Evolutionary conservation across 176 grass and related monocot genomes (phyloP), one percentile per base, ranked within the genome.

Genomic region (Elymus sibiricus): DNA sequence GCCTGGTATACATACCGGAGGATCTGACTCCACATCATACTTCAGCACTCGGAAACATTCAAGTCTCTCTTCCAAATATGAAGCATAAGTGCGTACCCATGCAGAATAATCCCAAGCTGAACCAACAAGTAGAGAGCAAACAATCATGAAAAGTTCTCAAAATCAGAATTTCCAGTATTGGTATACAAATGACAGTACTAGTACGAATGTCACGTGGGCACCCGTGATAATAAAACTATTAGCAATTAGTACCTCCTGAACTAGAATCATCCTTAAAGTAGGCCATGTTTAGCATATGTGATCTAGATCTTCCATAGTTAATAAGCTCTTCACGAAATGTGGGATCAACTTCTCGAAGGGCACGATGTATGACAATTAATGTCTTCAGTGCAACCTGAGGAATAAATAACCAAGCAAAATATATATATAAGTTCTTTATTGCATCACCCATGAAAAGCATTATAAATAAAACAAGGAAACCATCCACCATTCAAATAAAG

Each of bases 261-360:
- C 97, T 97, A 27, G 97, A 99, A 90, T 97, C 97, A 83, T 99
- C 97, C 90, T 97, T 99, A 84, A 99, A 99, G 79, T 99, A 92
- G 47, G 97, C 80, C 89, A 99, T 84, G 85, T 99, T 99, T 74
- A 99, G 78, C 97, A 99, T 99, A 91, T 99, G 97, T 81, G 87
- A 92, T 76, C 90, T 87, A 65, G 90, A 94, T 93, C 92, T 97
- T 46, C 94, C 94, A 91, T 99, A 99, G 86, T 99, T 99, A 62
- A 97, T 92, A 51, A 99, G 94, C 79, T 97, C 97, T 90, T 97
- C 97, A 46, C 90, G 94, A 27, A 99, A 99, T 64, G 97, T 99
- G 80, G 90, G 94, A 73, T 99, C 94, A 16, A 99, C 97, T 89
- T 99, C 97, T 68, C 92, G 84, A 79, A 99, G 72, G 78, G 97